phyloP scores from a whole-genome alignment of 495 filamentous ascomycete species.

The Corynascus novoguineensis region DNA sequence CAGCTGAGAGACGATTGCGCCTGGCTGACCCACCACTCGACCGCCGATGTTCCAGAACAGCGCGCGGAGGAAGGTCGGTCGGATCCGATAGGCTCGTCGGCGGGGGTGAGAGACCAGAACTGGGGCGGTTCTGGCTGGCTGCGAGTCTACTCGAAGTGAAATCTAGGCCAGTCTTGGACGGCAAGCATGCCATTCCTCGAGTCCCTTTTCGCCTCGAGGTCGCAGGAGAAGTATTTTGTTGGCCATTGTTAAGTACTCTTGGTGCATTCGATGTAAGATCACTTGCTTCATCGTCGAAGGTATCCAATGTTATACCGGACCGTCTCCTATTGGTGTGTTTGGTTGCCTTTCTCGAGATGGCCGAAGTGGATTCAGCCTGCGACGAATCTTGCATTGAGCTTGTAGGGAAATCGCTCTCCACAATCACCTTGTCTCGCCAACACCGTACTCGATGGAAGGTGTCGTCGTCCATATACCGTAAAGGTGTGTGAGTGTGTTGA shows the following conservation, averaged over 20 bases:
- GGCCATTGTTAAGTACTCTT: not conserved
- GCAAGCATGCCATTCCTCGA: not conserved
- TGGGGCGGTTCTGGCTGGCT: not conserved
- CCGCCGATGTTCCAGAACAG: too few relatives aligned
- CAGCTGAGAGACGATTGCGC: not conserved
- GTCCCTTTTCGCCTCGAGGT: not conserved
- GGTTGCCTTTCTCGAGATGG: constrained; percentile 8
- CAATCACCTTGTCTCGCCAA: constrained; percentile 20
- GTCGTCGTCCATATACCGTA: constrained; percentile 13
- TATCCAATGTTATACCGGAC: not conserved
- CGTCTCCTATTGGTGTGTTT: not conserved
- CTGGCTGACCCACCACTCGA: too few relatives aligned
- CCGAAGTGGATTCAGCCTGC: constrained; percentile 3
- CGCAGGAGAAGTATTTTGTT: not conserved
- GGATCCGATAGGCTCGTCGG: not conserved
- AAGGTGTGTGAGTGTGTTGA: not conserved
- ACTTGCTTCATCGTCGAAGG: not conserved
- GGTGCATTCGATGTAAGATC: not conserved
- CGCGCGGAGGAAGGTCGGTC: not conserved
- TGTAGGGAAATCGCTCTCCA: not conserved
- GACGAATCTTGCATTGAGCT: not conserved
- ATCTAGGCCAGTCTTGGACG: not conserved
- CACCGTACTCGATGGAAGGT: constrained; percentile 8
- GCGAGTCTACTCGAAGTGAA: not conserved
- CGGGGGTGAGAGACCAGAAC: not conserved